Evolutionary conservation across 305 asterid genomes (phyloP), one percentile per base, ranked within the genome.

Genomic region (Ilex paraguariensis): DNA sequence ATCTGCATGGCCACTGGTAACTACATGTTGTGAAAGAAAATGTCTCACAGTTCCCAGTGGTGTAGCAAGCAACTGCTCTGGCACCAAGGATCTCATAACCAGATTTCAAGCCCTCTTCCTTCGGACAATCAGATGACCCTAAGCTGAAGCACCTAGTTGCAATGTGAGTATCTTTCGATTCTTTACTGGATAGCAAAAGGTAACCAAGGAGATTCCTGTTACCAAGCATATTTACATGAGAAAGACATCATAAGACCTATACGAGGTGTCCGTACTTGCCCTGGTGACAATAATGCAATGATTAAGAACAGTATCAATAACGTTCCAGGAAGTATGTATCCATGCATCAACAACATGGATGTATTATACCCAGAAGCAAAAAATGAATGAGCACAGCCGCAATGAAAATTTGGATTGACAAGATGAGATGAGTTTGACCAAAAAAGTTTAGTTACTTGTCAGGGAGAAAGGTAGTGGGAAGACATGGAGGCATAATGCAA

Each of bases 31-130:
- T 65, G 64, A 80, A 63, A 30, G 76, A 67, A 59, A 66, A 65
- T 64, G 74, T 78, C 73, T 65, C 66, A 36, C 55, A 17, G 65
- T 75, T 73, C 63, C 81, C 85, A 16, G 73, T 63, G 65, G 76
- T 63, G 74, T 72, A 84, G 74, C 97, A 90, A 75, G 98, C 95
- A 73, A 86, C 87, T 66, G 83, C 85, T 73, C 84, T 88, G 66
- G 97, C 96, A 67, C 95, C 98, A 76, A 85, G 57, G 54, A 84
- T 80, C 86, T 90, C 96, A 72, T 62, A 70, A 63, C 86, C 72
- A 56, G 90, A 82, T 80, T 79, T 93, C 60, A 82, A 40, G 46
- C 73, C 78, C 49, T 71, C 80, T 39, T 73, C 82, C 68, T 81
- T 81, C 56, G 70, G 79, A 64, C 64, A 75, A 62, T 82, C 82